Evolutionary conservation across 495 filamentous ascomycete genomes (phyloP).

Genomic region (Talaromyces thailandensis): DNA sequence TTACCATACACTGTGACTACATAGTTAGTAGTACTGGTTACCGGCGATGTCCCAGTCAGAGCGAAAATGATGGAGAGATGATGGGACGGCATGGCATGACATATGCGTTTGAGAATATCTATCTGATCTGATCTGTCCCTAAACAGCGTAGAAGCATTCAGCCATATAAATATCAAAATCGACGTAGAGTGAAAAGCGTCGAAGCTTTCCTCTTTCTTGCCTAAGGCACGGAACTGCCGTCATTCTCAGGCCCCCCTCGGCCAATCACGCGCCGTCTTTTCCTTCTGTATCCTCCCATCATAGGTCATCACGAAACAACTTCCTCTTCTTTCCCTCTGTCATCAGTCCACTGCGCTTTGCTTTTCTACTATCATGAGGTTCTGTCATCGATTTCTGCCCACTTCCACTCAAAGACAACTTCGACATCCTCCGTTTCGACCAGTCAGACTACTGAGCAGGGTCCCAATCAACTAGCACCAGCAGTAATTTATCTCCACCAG

Average conservation of each 20-base stretch:
- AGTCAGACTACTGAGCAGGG: too few species aligned
- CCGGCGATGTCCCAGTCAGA: background rate
- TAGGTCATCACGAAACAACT: background rate
- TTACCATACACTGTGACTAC: too few species aligned
- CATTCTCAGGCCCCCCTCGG: background rate
- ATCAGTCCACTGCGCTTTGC: background rate
- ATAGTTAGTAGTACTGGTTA: too few species aligned
- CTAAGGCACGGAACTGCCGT: background rate
- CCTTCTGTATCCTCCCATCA: background rate
- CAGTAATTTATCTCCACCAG: background rate
- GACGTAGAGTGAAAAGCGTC: background rate
- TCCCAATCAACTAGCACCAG: too few species aligned
- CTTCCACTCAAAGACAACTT: background rate
- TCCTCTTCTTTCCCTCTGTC: background rate
- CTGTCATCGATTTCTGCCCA: background rate
- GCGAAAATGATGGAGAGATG: background rate
- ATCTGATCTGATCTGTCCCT: background rate
- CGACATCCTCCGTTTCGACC: too few species aligned
- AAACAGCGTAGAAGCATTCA: background rate
- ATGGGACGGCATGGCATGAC: background rate
- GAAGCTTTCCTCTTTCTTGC: background rate
- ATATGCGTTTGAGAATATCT: background rate
- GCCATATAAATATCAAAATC: background rate
- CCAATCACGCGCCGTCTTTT: background rate
- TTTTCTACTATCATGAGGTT: background rate